Conservation (phyloP, 78 protist species). For the Dictyostelium firmibasis region DNA sequence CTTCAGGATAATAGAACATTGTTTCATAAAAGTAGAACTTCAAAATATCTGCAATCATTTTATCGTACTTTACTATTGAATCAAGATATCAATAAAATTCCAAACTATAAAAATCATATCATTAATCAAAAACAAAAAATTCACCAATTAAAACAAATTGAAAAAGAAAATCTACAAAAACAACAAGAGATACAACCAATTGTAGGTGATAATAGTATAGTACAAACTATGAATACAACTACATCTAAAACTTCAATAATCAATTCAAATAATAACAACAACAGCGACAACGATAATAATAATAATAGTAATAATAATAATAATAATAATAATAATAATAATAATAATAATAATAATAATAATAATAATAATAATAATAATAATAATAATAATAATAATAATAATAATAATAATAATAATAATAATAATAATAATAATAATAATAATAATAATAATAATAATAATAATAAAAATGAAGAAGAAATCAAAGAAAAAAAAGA, state of each 20-base stretch:
- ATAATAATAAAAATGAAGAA: background rate
- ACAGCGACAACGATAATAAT: background rate
- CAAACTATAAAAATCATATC: conserved; percentile 14
- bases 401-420: background rate
- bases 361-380: background rate
- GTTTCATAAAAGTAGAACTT: conserved; percentile 13
- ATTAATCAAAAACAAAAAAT: conserved; percentile 1
- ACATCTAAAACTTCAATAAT: no score
- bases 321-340: background rate
- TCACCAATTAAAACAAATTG: background rate
- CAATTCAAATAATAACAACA: no score
- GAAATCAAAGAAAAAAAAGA: background rate
- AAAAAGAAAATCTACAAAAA: background rate
- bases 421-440: background rate
- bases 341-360: background rate
- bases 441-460: background rate
- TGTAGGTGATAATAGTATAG: background rate
- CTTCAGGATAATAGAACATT: background rate
- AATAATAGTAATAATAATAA: background rate
- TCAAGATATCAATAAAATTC: conserved; percentile 21
- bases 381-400: background rate
- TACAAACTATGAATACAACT: background rate
- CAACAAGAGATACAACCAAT: background rate
- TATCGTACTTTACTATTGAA: background rate
- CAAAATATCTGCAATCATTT: background rate